phyloP scores from a whole-genome alignment of 1,284 basidiomycete species.

The Tylopilus sp. region DNA sequence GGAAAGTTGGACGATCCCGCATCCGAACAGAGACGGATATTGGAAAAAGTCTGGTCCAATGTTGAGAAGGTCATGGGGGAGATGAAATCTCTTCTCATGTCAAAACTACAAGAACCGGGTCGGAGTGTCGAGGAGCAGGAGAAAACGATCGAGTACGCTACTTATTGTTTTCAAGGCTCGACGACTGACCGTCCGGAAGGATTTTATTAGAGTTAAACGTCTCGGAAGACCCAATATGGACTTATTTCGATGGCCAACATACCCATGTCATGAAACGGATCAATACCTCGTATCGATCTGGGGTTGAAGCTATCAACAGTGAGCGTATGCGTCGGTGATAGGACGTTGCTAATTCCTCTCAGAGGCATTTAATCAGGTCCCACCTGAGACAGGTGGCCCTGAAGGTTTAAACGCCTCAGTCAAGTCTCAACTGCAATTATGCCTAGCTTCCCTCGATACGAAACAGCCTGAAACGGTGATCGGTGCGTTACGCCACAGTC shows the following conservation, averaged over 20 bases:
- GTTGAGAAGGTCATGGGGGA: slow-evolving; percentile 95
- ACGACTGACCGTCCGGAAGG: slow-evolving; percentile 40
- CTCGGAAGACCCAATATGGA: slow-evolving; percentile 87
- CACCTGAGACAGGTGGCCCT: slow-evolving; percentile 35
- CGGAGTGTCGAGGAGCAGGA: slow-evolving; percentile 92
- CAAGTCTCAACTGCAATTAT: slow-evolving; percentile 53
- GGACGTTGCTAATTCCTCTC: slow-evolving; percentile 8
- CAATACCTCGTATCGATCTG: slow-evolving; percentile 60
- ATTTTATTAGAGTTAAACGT: slow-evolving; percentile 81
- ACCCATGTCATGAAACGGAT: slow-evolving; percentile 80
- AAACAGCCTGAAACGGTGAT: slow-evolving; percentile 62
- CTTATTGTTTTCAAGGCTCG: background rate
- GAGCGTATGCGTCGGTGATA: slow-evolving; percentile 20
- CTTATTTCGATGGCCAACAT: slow-evolving; percentile 93
- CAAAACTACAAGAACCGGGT: slow-evolving; percentile 74
- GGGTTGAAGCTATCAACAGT: slow-evolving; percentile 58
- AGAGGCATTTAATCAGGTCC: slow-evolving; percentile 46
- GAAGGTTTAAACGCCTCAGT: slow-evolving; percentile 43
- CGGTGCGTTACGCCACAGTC: slow-evolving; percentile 43
- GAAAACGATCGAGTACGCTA: slow-evolving; percentile 88
- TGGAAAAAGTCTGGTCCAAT: slow-evolving; percentile 95
- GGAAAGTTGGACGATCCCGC: slow-evolving; percentile 49
- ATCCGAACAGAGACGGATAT: slow-evolving; percentile 85
- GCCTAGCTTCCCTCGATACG: slow-evolving; percentile 55
- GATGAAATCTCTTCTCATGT: slow-evolving; percentile 78